phyloP scores from a whole-genome alignment of 192 early-diverging fungal species.

The Linnemannia hyalina region DNA sequence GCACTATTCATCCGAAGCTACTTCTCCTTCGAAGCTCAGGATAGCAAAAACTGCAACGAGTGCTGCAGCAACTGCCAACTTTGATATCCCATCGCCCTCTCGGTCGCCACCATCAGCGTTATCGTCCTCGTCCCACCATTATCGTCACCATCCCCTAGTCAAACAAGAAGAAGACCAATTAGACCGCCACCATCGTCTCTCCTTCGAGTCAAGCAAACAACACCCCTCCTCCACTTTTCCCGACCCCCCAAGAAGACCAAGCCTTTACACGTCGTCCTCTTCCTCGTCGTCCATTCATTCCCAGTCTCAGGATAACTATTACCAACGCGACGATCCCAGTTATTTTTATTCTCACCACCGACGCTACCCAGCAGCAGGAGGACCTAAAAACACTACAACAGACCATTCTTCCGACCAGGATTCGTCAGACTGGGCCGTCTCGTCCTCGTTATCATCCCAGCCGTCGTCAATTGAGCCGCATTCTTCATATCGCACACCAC shows the following conservation, averaged over 20 bases:
- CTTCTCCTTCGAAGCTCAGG: neutral
- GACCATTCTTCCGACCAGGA: neutral
- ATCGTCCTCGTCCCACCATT: neutral
- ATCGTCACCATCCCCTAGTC: neutral
- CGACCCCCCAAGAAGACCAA: too few relatives aligned
- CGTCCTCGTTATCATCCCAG: neutral
- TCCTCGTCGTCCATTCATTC: too few relatives aligned
- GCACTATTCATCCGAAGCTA: neutral
- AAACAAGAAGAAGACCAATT: neutral
- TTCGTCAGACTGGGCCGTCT: neutral
- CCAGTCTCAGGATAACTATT: too few relatives aligned
- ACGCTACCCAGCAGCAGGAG: neutral
- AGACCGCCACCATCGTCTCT: too few relatives aligned
- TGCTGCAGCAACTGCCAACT: neutral
- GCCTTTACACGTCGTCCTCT: too few relatives aligned
- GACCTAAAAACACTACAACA: neutral
- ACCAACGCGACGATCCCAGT: too few relatives aligned
- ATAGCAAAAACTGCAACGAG: neutral
- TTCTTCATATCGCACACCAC: neutral
- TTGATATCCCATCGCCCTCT: neutral
- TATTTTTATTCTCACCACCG: too few relatives aligned
- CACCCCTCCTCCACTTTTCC: too few relatives aligned
- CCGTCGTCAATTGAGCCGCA: neutral
- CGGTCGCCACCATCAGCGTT: neutral
- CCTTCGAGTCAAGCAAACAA: too few relatives aligned